A percentile compares a stretch with the other conserved stretches of the same genome.
Conservation (phyloP, 371 early-diverging fungal species). For the Rhizopus sp. region DNA sequence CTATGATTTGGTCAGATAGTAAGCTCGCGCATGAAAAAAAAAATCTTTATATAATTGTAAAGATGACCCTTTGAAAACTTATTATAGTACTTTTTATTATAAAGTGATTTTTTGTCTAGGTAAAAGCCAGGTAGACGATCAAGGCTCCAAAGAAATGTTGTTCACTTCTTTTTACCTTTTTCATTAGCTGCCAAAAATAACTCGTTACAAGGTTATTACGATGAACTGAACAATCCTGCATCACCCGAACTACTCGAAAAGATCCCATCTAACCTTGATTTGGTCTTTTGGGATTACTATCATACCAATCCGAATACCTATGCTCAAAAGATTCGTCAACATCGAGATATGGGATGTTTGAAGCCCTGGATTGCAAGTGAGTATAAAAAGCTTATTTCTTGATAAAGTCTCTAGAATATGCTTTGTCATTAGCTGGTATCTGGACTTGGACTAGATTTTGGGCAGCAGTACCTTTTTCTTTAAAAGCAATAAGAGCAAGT, state of each 20-base stretch:
- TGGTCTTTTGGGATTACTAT: slow-evolving; percentile 90
- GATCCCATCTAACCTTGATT: slow-evolving; percentile 70
- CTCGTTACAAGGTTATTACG: slow-evolving; percentile 79
- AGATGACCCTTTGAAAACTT: not conserved
- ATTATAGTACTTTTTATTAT: not conserved
- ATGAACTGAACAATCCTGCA: slow-evolving; percentile 62
- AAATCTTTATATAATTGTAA: not conserved
- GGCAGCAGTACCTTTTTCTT: slow-evolving; percentile 79
- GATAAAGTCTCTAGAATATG: not conserved
- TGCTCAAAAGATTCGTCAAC: slow-evolving; percentile 75
- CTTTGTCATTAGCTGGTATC: slow-evolving; percentile 42
- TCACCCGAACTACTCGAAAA: slow-evolving; percentile 50
- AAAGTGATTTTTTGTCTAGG: slow-evolving; percentile 68
- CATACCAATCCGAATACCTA: slow-evolving; percentile 74
- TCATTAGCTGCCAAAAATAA: slow-evolving; percentile 73
- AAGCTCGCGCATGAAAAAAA: slow-evolving; percentile 20
- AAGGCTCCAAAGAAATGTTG: not conserved
- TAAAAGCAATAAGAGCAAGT: slow-evolving; percentile 77
- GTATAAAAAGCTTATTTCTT: slow-evolving; percentile 4
- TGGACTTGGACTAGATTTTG: slow-evolving; percentile 91
- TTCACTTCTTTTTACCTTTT: slow-evolving; percentile 15
- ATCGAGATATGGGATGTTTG: slow-evolving; percentile 76
- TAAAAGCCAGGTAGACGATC: slow-evolving; percentile 9
- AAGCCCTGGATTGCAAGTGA: slow-evolving; percentile 79
- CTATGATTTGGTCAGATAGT: slow-evolving; percentile 92